Conservation (phyloP, 2,329 filamentous ascomycete genomes). For the Ophiostoma pallidulum region DNA sequence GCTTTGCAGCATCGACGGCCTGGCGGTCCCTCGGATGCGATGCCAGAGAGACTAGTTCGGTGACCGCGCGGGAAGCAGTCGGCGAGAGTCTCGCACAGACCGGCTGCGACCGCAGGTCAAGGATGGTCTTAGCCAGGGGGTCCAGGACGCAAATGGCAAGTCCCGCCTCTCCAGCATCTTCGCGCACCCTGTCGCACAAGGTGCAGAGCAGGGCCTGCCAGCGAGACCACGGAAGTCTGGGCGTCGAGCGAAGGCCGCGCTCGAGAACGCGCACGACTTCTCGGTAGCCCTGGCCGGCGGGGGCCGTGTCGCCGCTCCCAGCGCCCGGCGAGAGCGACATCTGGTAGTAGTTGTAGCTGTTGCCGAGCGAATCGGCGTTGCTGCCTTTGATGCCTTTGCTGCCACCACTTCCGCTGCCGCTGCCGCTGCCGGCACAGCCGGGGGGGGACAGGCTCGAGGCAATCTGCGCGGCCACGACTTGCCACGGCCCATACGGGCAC, state of each 20-base stretch:
- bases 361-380: background rate
- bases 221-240: slow-evolving; percentile 34
- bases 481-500: slow-evolving; percentile 42
- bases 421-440: background rate
- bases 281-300: slow-evolving; percentile 59
- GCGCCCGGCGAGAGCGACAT: slow-evolving; percentile 9
- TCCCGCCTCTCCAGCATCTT: slow-evolving; percentile 58
- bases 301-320: slow-evolving; percentile 26
- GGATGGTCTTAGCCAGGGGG: slow-evolving; percentile 51
- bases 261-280: slow-evolving; percentile 59
- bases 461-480: slow-evolving; percentile 39
- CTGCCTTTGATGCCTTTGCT: slow-evolving; percentile 3
- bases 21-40: slow-evolving; percentile 50
- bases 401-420: background rate
- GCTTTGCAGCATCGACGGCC: slow-evolving; percentile 55
- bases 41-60: slow-evolving; percentile 37
- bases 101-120: slow-evolving; percentile 26
- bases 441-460: slow-evolving; percentile 31
- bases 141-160: slow-evolving; percentile 60
- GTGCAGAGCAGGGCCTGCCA: slow-evolving; percentile 49
- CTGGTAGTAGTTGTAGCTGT: slow-evolving; percentile 2
- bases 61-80: slow-evolving; percentile 27
- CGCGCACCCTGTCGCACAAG: slow-evolving; percentile 45
- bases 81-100: slow-evolving; percentile 15
- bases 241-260: slow-evolving; percentile 43